Percentiles rank a stretch among this genome's conserved stretches.
phyloP scores from a whole-genome alignment of 1,284 basidiomycete species.

The Cryptococcus depauperatus region DNA sequence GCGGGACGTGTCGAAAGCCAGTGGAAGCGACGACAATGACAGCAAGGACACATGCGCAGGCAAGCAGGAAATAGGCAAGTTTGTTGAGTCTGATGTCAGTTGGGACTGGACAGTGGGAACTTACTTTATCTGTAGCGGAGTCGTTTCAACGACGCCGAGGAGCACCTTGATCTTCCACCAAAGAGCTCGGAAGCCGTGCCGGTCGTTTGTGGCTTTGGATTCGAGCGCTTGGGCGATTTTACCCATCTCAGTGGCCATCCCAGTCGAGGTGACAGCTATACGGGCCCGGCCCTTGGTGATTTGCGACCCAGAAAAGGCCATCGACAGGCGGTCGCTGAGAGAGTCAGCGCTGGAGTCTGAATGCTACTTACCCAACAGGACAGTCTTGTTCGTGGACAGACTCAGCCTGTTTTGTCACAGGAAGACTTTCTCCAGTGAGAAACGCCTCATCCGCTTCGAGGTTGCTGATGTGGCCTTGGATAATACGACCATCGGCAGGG shows the following conservation, averaged over 20 bases:
- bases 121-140: conserved; percentile 56
- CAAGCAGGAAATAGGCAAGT: conserved; percentile 57
- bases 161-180: conserved; percentile 43
- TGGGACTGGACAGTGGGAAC: conserved; percentile 3
- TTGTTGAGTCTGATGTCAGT: conserved; percentile 44
- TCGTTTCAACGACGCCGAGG: conserved; percentile 49
- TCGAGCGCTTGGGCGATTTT: conserved; percentile 52
- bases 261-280: conserved; percentile 55
- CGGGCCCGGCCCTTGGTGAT: conserved; percentile 60
- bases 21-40: conserved; percentile 56
- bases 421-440: conserved; percentile 59
- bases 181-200: conserved; percentile 38
- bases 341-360: not conserved
- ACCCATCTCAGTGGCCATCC: conserved; percentile 61
- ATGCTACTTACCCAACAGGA: conserved; percentile 48
- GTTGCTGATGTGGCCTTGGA: conserved; percentile 46
- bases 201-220: conserved; percentile 39
- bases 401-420: conserved; percentile 54
- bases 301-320: conserved; percentile 54
- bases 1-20: conserved; percentile 46
- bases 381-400: conserved; percentile 44
- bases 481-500: conserved; percentile 53
- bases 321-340: conserved; percentile 33
- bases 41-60: conserved; percentile 52
- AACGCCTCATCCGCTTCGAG: conserved; percentile 59